A percentile compares a stretch with the other conserved stretches of the same genome.
These are phyloP conservation scores for Trichoderma harzianum DNA, from an alignment of 2,329 filamentous ascomycete genomes.

Conservation along the genomic window DNA sequence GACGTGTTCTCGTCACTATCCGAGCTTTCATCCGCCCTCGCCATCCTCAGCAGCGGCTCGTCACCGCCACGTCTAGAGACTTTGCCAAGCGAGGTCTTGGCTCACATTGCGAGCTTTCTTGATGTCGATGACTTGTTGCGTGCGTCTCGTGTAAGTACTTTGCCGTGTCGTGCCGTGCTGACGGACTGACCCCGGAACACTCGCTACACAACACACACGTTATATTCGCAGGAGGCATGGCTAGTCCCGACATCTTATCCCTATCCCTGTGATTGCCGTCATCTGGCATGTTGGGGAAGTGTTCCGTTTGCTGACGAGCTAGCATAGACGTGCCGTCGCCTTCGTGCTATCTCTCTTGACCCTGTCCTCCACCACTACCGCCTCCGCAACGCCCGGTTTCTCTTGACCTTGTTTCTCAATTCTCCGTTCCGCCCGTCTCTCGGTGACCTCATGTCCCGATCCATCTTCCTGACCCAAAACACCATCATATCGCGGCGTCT, in stretches of 20 bases:
- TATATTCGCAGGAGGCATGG: background rate
- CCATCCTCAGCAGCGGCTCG: background rate
- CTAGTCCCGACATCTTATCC: background rate
- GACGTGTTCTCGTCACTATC: slow-evolving; percentile 4
- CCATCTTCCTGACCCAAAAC: slow-evolving; percentile 65
- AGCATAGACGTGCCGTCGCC: slow-evolving; percentile 55
- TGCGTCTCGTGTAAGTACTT: slow-evolving; percentile 51
- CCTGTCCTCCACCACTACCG: slow-evolving; percentile 64
- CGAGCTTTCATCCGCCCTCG: background rate
- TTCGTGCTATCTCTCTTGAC: slow-evolving; percentile 59
- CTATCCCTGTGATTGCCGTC: background rate
- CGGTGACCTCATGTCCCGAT: slow-evolving; percentile 58
- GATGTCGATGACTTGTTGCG: slow-evolving; percentile 56
- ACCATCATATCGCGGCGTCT: slow-evolving; percentile 62
- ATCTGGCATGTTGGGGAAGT: background rate
- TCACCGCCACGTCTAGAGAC: slow-evolving; percentile 33
- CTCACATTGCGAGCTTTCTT: slow-evolving; percentile 53
- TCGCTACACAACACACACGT: background rate
- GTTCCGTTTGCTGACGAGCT: slow-evolving; percentile 21
- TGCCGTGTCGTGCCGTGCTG: background rate
- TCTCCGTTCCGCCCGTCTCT: slow-evolving; percentile 57
- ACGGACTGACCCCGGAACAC: background rate
- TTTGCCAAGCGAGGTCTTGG: slow-evolving; percentile 56
- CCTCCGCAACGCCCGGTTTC: slow-evolving; percentile 52
- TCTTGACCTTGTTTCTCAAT: slow-evolving; percentile 54